Conservation (phyloP, 2,329 filamentous ascomycete species). For the Drechslerella coelobrocha region DNA sequence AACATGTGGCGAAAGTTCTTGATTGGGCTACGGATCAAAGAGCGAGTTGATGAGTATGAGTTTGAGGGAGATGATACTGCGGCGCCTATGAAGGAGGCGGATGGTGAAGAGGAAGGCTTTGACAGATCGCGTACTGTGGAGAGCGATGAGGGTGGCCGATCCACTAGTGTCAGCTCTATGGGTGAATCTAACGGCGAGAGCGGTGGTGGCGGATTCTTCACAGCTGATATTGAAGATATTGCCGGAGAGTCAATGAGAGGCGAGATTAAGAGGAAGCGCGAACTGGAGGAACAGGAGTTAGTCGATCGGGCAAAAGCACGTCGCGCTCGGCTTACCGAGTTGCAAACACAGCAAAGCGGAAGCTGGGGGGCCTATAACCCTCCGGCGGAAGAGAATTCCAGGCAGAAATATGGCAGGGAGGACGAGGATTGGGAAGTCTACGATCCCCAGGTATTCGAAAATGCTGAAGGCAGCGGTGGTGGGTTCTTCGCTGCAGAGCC, state of each 20-base stretch:
- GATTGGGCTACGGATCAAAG: slow-evolving; percentile 71
- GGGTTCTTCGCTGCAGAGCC: background rate
- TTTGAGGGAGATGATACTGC: slow-evolving; percentile 46
- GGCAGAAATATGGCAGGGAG: background rate
- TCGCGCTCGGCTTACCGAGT: slow-evolving; percentile 7
- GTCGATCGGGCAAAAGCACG: slow-evolving; percentile 18
- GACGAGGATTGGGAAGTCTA: slow-evolving; percentile 12
- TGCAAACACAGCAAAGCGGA: slow-evolving; percentile 12
- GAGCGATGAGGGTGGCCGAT: slow-evolving; percentile 19
- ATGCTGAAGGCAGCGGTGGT: background rate
- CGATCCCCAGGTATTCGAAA: slow-evolving; percentile 20
- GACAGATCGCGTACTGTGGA: slow-evolving; percentile 60
- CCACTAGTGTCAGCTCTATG: slow-evolving; percentile 57
- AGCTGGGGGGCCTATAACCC: background rate
- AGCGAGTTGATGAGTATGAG: slow-evolving; percentile 71
- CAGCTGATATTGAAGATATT: slow-evolving; percentile 29
- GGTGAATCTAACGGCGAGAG: slow-evolving; percentile 47
- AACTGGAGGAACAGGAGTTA: slow-evolving; percentile 7
- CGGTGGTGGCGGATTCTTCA: slow-evolving; percentile 36
- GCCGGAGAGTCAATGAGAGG: slow-evolving; percentile 13
- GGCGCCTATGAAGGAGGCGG: slow-evolving; percentile 21
- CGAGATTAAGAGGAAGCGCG: slow-evolving; percentile 5
- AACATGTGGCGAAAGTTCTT: slow-evolving; percentile 68
- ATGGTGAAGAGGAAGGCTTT: slow-evolving; percentile 60
- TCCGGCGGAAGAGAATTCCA: too few species aligned